Evolutionary conservation across 768 basidiomycete species (phyloP).

Genomic region (Amanita jacksonii): DNA sequence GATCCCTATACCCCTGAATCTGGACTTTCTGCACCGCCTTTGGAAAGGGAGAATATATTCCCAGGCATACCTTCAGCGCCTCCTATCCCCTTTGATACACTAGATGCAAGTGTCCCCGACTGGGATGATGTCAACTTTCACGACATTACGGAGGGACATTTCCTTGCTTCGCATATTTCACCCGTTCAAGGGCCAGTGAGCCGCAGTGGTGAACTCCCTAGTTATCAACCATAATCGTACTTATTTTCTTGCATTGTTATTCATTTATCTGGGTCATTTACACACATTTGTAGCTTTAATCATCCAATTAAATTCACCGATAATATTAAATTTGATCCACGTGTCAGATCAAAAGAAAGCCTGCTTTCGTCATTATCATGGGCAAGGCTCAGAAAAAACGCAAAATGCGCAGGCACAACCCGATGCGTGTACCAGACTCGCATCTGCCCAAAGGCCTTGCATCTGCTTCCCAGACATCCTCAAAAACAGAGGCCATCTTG

Average conservation of each 20-base stretch:
- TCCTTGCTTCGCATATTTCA: not conserved
- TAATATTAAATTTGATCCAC: constrained; percentile 1
- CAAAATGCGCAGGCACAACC: constrained; percentile 81
- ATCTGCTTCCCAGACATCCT: constrained; percentile 61
- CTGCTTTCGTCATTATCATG: constrained; percentile 53
- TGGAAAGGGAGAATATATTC: constrained; percentile 20
- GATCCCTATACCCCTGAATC: constrained; percentile 30
- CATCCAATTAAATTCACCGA: constrained; percentile 3
- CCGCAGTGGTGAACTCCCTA: not conserved
- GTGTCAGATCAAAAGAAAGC: not conserved
- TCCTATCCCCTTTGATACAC: not conserved
- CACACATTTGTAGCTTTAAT: constrained; percentile 5
- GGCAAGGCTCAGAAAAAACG: constrained; percentile 91
- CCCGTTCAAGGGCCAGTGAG: not conserved
- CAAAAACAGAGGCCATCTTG: constrained; percentile 69
- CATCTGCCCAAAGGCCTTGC: constrained; percentile 80
- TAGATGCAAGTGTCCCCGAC: constrained; percentile 17
- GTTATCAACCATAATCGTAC: constrained; percentile 2
- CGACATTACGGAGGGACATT: constrained; percentile 2
- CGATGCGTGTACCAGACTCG: constrained; percentile 87
- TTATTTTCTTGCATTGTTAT: not conserved
- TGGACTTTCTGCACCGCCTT: constrained; percentile 39
- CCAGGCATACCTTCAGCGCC: constrained; percentile 19
- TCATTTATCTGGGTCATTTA: not conserved
- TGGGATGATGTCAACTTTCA: constrained; percentile 9